phyloP scores from a whole-genome alignment of 2,329 filamentous ascomycete genomes.

The Aspergillus phoenicis region DNA sequence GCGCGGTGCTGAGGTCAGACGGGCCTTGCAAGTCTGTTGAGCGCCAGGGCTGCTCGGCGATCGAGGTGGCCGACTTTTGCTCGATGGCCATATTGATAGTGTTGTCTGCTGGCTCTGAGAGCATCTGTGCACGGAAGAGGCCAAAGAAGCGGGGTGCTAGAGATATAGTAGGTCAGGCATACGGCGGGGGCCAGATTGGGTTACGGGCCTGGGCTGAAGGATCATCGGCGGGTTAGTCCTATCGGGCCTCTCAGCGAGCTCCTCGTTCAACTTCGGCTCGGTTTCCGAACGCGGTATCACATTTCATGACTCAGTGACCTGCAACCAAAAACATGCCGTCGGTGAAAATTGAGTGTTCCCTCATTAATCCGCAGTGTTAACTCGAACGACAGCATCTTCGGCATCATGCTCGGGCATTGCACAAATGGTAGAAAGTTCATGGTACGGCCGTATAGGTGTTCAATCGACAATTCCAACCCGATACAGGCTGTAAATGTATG shows the following conservation, averaged over 20 bases:
- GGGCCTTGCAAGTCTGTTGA: neutral
- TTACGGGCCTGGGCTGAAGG: neutral
- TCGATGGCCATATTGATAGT: neutral
- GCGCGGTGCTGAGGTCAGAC: neutral
- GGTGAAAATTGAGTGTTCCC: too few relatives aligned
- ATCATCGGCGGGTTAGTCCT: neutral
- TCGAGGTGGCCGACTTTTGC: neutral
- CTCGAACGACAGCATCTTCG: too few relatives aligned
- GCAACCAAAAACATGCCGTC: too few relatives aligned
- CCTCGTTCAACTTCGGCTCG: neutral
- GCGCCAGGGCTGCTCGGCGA: neutral
- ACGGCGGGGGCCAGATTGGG: neutral
- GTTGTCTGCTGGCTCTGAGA: too few relatives aligned
- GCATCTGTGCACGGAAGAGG: neutral
- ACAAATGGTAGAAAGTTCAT: too few relatives aligned
- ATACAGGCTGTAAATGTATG: neutral
- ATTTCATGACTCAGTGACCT: too few relatives aligned
- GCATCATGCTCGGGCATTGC: too few relatives aligned
- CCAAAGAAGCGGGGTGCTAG: constrained; percentile 3
- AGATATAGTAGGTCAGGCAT: neutral
- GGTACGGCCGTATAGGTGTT: neutral
- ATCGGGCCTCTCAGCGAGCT: neutral
- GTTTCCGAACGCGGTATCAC: neutral
- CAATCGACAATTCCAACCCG: neutral
- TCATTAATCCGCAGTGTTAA: too few relatives aligned